Evolutionary conservation across 495 filamentous ascomycete genomes (phyloP).

Genomic region (Achaetomiella virescens): DNA sequence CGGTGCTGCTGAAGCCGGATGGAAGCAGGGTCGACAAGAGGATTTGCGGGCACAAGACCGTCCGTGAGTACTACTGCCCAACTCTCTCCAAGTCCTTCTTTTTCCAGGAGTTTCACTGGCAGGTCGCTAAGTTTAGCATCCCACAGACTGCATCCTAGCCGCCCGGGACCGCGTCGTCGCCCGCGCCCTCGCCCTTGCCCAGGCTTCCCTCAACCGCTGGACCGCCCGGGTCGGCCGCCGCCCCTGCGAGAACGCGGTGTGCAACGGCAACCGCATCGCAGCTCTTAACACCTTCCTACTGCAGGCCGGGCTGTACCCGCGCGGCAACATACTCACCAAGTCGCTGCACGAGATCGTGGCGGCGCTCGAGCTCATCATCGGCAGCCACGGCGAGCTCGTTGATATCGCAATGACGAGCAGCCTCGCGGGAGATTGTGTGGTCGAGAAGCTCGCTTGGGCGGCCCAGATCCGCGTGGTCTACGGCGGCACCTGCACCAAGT

Average conservation of each 20-base stretch:
- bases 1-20: slow-evolving; percentile 6
- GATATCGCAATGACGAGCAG: not conserved
- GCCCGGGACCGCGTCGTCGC: not conserved
- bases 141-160: slow-evolving; percentile 5
- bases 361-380: slow-evolving; percentile 1
- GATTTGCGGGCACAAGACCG: not conserved
- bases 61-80: not conserved
- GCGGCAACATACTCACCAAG: not conserved
- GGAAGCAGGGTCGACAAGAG: not conserved
- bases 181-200: not conserved
- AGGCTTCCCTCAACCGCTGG: not conserved
- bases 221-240: not conserved
- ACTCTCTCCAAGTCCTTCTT: not conserved
- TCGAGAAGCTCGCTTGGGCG: not conserved
- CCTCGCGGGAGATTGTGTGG: not conserved
- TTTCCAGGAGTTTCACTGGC: not conserved
- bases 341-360: slow-evolving; percentile 1
- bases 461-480: not conserved
- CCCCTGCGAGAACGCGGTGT: not conserved
- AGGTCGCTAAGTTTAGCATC: too few relatives aligned
- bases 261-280: slow-evolving; percentile 3
- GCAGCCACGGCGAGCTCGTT: not conserved
- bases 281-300: slow-evolving; percentile 1
- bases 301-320: not conserved
- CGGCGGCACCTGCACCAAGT: slow-evolving; percentile 3